Evolutionary conservation across 2,329 filamentous ascomycete species (phyloP).

Genomic region (Aureobasidium sp.): DNA sequence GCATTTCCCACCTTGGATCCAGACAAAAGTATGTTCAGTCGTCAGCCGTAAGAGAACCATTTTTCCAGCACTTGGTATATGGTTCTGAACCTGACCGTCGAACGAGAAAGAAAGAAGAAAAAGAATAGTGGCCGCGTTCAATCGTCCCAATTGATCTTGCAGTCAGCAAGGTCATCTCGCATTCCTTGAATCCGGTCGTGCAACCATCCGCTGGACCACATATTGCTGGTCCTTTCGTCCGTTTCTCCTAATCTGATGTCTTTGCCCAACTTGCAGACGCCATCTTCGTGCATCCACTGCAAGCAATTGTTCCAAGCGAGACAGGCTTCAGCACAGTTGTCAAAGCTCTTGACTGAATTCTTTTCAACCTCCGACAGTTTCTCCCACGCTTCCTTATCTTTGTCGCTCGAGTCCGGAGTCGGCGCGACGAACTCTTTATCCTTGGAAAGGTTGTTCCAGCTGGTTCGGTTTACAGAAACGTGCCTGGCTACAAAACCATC

Average conservation of each 20-base stretch:
- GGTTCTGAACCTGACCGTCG: neutral
- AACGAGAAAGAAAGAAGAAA: neutral
- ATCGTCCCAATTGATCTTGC: conserved; percentile 21
- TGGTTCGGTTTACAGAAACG: conserved; percentile 25
- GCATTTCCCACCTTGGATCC: neutral
- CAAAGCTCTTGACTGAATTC: conserved; percentile 22
- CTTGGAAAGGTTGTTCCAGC: conserved; percentile 29
- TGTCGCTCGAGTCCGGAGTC: conserved; percentile 9
- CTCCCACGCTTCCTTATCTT: conserved; percentile 20
- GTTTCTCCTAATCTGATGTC: conserved; percentile 27
- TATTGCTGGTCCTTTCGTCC: conserved; percentile 24
- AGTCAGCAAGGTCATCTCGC: conserved; percentile 21
- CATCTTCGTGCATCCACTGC: conserved; percentile 30
- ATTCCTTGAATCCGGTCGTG: conserved; percentile 22
- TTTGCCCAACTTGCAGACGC: conserved; percentile 27
- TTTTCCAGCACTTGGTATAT: conserved; percentile 15
- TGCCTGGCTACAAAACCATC: conserved; percentile 27
- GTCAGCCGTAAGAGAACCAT: neutral
- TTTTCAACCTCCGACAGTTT: conserved; percentile 23
- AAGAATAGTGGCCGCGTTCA: neutral
- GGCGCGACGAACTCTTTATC: conserved; percentile 24
- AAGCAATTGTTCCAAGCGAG: conserved; percentile 23
- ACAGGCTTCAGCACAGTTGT: conserved; percentile 27
- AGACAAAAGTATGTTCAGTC: neutral
- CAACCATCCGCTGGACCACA: conserved; percentile 29